These are phyloP conservation scores for Plantago elongata DNA, from an alignment of 257 asterid genomes.

Conservation along the genomic window DNA sequence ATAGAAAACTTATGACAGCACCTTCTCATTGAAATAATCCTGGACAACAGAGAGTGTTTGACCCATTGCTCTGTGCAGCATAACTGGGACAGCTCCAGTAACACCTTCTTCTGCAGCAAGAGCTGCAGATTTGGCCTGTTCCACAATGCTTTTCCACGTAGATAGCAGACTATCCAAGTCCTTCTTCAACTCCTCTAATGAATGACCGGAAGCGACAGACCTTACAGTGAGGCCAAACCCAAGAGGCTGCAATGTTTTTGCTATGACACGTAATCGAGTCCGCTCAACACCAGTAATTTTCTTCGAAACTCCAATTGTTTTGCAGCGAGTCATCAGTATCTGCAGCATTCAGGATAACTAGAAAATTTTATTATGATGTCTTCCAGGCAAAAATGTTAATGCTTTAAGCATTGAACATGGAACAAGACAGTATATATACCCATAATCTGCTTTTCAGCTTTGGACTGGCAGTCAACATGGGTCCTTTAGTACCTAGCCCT, in stretches of 20 bases:
- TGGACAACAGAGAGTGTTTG: slow-evolving; percentile 93
- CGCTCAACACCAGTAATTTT: slow-evolving; percentile 92
- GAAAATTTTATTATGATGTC: slow-evolving; percentile 16
- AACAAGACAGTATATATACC: slow-evolving; percentile 43
- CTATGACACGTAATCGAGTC: slow-evolving; percentile 73
- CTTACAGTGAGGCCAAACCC: slow-evolving; percentile 92
- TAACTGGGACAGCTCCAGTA: slow-evolving; percentile 85
- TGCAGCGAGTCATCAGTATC: slow-evolving; percentile 65
- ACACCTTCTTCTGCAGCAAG: slow-evolving; percentile 99
- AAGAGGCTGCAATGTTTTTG: slow-evolving; percentile 81
- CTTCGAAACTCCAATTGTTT: slow-evolving; percentile 77
- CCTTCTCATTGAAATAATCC: slow-evolving; percentile 91
- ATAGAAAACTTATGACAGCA: slow-evolving; percentile 20
- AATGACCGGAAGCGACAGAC: slow-evolving; percentile 89
- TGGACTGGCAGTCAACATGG: slow-evolving; percentile 88
- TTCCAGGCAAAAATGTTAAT: slow-evolving; percentile 21
- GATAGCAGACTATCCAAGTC: slow-evolving; percentile 80
- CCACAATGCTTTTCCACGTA: slow-evolving; percentile 81
- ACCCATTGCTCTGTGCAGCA: slow-evolving; percentile 91
- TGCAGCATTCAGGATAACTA: slow-evolving; percentile 35
- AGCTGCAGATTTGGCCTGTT: slow-evolving; percentile 88
- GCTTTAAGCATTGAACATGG: slow-evolving; percentile 24
- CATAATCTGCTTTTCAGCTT: slow-evolving; percentile 94
- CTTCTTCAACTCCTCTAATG: slow-evolving; percentile 77
- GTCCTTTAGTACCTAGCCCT: slow-evolving; percentile 94